phyloP scores from a whole-genome alignment of 2,329 filamentous ascomycete species.

The Fusarium verticillioides region DNA sequence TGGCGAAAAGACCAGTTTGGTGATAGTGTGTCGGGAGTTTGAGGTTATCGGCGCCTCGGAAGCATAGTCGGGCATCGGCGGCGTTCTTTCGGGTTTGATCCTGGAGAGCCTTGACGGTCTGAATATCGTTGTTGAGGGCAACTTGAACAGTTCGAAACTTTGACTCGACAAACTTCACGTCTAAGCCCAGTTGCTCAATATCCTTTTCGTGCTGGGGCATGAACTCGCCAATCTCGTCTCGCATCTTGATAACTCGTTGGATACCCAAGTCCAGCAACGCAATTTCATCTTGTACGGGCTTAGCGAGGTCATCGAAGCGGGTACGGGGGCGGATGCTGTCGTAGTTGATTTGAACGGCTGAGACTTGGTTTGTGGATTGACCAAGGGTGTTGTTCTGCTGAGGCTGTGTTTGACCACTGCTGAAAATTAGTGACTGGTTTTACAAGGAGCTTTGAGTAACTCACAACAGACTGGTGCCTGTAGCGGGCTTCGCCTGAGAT shows the following conservation, averaged over 20 bases:
- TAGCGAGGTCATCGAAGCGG: constrained; percentile 89
- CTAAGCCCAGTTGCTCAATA: constrained; percentile 58
- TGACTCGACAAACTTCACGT: constrained; percentile 62
- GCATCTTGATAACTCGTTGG: constrained; percentile 79
- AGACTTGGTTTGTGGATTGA: constrained; percentile 63
- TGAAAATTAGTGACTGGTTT: constrained; percentile 28
- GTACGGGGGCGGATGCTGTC: constrained; percentile 85
- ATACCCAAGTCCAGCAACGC: constrained; percentile 83
- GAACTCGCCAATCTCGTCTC: constrained; percentile 79
- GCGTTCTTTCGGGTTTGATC: constrained; percentile 69
- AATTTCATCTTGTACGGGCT: constrained; percentile 82
- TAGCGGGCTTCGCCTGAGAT: constrained; percentile 48
- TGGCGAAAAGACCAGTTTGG: constrained; percentile 57
- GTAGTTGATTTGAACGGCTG: constrained; percentile 82
- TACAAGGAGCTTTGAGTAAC: neutral
- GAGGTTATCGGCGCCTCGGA: constrained; percentile 79
- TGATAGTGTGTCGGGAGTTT: constrained; percentile 72
- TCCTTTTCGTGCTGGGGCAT: constrained; percentile 66
- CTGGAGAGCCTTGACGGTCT: constrained; percentile 73
- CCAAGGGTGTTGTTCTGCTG: constrained; percentile 41
- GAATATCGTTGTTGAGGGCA: constrained; percentile 65
- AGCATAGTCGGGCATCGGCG: constrained; percentile 75
- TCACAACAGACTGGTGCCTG: constrained; percentile 48
- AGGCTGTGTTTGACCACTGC: constrained; percentile 47
- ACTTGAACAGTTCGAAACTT: constrained; percentile 59